phyloP scores from a whole-genome alignment of 768 basidiomycete genomes.

The Xanthoconium purpureum region DNA sequence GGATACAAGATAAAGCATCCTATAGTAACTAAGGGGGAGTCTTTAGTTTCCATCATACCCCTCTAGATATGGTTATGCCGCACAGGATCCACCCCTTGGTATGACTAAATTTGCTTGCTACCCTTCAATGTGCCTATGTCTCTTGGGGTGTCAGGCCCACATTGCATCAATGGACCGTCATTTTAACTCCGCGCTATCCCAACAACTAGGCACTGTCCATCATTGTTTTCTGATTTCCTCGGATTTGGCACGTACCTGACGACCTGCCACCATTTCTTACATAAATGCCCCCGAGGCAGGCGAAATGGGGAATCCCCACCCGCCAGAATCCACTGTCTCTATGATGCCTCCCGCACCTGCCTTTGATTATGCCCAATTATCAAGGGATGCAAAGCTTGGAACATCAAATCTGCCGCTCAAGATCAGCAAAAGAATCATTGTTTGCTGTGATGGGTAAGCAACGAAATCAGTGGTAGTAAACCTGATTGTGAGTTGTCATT shows the following conservation, averaged over 20 bases:
- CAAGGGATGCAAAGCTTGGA: not conserved
- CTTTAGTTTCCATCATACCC: no score
- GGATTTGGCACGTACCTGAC: not conserved
- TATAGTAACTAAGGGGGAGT: no score
- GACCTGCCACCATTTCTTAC: not conserved
- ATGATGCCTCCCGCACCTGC: slow-evolving; percentile 13
- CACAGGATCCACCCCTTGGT: no score
- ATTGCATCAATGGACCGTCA: no score
- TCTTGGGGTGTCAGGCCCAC: no score
- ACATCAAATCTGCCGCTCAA: slow-evolving; percentile 2
- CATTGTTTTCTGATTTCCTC: not conserved
- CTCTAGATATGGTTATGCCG: no score
- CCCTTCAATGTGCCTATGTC: no score
- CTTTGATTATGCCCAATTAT: not conserved
- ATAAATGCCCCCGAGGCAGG: slow-evolving; percentile 23
- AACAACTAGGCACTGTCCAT: not conserved
- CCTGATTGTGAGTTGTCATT: slow-evolving; percentile 1
- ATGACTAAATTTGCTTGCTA: no score
- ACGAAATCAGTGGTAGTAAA: not conserved
- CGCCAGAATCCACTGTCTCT: not conserved
- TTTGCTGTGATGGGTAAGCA: slow-evolving; percentile 74
- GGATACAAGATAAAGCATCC: no score
- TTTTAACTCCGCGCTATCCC: no score
- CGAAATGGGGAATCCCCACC: not conserved
- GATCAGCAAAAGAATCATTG: slow-evolving; percentile 57